Base-by-base conservation (phyloP, 495 filamentous ascomycete genomes). In the Aspergillus incahuasiensis region DNA sequence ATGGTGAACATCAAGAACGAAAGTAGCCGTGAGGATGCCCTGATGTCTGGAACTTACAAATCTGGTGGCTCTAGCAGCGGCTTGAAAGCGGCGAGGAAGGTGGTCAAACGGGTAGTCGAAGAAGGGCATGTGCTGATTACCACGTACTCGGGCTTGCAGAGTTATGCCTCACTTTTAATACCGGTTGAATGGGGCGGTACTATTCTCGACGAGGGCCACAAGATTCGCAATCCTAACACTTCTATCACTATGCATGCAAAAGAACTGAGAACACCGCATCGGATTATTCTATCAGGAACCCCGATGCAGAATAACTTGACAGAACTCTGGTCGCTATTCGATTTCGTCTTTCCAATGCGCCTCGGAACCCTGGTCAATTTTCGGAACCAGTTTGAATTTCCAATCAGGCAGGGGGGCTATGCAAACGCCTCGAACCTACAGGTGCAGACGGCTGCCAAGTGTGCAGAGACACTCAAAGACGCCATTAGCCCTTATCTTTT, bases 271-370 rank as follows among this genome's bases (percentile, higher is more conserved):
- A 97, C 94, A 6, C 78, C 85, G 3, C 92, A 97, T 65, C 85
- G 94, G 22, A 77, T 97, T 48, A 97, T 98, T 55, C 76, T 97
- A 5, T 97, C 94, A 0, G 94, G 94, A 7, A 98, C 94, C 0
- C 94, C 94, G 1, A 95, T 98, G 79, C 94, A 98, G 70, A 98
- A 98, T 66, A 97, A 96, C 60, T 78, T 98, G 12, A 81, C 87
- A n/a, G 94, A 98, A 63, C 77, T 98, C 2, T 98, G 94, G 94
- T 96, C 91, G 0, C 73, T 98, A 7, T 96, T 97, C 63, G 94
- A 98, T 66, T 98, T 97, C 63, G 84, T 97, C 52, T 96, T 88
- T 61, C 94, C 94, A 0, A 96, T 97, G 89, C 89, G 90, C 30
- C 76, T 98, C 11, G 94, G 94, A 0, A 97, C 88, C 0, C 79